A percentile compares a stretch with the other conserved stretches of the same genome.
Conservation (phyloP, 441 rosid genomes). For the Flueggea neowawraea region DNA sequence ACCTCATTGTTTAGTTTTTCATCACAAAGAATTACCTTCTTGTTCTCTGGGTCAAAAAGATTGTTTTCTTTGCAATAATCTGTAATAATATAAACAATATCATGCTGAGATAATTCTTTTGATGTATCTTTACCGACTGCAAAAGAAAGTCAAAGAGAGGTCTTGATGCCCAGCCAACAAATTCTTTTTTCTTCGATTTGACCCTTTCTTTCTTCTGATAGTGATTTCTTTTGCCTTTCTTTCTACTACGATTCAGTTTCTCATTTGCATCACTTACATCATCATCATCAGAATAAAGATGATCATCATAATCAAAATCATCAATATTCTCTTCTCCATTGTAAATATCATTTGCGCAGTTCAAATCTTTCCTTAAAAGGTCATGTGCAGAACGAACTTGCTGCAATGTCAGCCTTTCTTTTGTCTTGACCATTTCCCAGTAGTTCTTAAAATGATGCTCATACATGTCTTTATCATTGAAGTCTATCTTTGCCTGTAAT, state of each 20-base stretch:
- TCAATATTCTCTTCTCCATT: slow-evolving; percentile 11
- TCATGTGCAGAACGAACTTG: slow-evolving; percentile 19
- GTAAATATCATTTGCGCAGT: slow-evolving; percentile 3
- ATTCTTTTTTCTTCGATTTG: slow-evolving; percentile 19
- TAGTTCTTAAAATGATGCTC: slow-evolving; percentile 37
- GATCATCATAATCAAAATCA: slow-evolving; percentile 20
- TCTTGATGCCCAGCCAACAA: slow-evolving; percentile 45
- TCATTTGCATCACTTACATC: slow-evolving; percentile 8
- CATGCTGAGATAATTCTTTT: slow-evolving; percentile 28
- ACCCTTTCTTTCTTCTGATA: slow-evolving; percentile 7
- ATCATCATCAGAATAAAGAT: slow-evolving; percentile 9
- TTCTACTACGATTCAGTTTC: slow-evolving; percentile 5
- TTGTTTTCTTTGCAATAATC: slow-evolving; percentile 34
- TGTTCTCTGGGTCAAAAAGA: slow-evolving; percentile 36
- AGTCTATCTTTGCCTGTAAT: slow-evolving; percentile 34
- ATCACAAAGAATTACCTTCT: slow-evolving; percentile 46
- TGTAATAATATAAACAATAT: slow-evolving; percentile 25
- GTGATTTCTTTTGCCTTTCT: not conserved
- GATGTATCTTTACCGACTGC: slow-evolving; percentile 34
- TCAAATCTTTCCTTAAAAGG: slow-evolving; percentile 8
- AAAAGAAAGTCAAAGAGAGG: slow-evolving; percentile 35
- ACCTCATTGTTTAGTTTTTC: slow-evolving; percentile 27
- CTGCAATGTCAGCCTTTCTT: slow-evolving; percentile 30
- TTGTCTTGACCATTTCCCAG: slow-evolving; percentile 30
- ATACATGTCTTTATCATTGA: slow-evolving; percentile 21